phyloP scores from a whole-genome alignment of 2,329 filamentous ascomycete species.

The Beauveria sp. region DNA sequence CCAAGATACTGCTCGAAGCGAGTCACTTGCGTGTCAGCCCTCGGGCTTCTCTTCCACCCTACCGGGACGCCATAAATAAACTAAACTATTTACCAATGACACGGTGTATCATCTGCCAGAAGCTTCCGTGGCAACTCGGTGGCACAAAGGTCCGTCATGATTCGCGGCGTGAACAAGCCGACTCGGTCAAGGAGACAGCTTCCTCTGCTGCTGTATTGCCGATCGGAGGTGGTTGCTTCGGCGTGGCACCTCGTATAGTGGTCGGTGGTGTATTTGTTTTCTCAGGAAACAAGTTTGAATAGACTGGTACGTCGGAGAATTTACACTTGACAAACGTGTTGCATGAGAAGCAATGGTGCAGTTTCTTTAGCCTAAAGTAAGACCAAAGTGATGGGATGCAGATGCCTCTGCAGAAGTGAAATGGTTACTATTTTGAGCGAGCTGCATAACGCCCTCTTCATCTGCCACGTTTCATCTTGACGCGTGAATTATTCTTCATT shows the following conservation, averaged over 20 bases:
- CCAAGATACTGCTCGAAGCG: not conserved
- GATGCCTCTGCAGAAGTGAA: not conserved
- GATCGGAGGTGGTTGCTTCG: not conserved
- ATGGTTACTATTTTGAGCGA: not conserved
- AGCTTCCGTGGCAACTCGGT: not conserved
- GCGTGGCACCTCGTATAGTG: constrained; percentile 4
- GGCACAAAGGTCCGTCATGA: not conserved
- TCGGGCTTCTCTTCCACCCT: not conserved
- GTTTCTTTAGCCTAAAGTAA: not conserved
- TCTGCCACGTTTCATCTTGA: constrained; percentile 9
- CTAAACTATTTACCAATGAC: not conserved
- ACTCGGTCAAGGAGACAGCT: not conserved
- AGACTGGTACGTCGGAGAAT: not conserved
- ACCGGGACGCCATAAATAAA: not conserved
- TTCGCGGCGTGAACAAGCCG: not conserved
- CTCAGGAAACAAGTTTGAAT: not conserved
- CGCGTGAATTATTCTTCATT: not conserved
- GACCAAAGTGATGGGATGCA: not conserved
- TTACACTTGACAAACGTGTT: not conserved
- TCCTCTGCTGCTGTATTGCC: not conserved
- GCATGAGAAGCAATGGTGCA: not conserved
- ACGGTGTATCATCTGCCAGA: not conserved
- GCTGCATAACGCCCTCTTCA: not conserved
- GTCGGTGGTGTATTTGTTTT: not conserved
- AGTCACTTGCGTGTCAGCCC: not conserved